Conservation (phyloP, 345 rosid species). For the Moricandia arvensis region DNA sequence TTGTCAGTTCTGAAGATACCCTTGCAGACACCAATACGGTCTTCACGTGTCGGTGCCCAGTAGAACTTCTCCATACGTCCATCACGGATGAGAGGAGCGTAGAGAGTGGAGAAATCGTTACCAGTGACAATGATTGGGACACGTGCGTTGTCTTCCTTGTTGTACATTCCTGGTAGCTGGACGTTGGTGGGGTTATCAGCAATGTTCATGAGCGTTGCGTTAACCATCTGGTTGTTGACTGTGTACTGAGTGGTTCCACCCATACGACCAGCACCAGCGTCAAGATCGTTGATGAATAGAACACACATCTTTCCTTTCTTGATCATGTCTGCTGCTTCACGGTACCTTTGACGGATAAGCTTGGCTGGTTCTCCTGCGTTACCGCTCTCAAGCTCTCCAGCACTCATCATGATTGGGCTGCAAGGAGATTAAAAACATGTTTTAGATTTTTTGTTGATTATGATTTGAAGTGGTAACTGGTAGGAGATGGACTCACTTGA, state of each 20-base stretch:
- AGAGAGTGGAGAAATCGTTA: slow-evolving; percentile 94
- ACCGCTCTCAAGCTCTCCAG: slow-evolving; percentile 98
- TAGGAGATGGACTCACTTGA: slow-evolving; percentile 57
- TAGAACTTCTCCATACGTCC: slow-evolving; percentile 99
- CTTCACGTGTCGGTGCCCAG: slow-evolving; percentile 98
- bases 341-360: slow-evolving; percentile 94
- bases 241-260: slow-evolving; percentile 99
- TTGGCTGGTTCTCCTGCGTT: slow-evolving; percentile 95
- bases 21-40: slow-evolving; percentile 87
- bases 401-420: slow-evolving; percentile 99
- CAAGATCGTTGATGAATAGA: slow-evolving; percentile 97
- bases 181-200: slow-evolving; percentile 92
- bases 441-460: background rate
- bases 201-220: slow-evolving; percentile 99
- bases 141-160: slow-evolving; percentile 94
- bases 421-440: background rate
- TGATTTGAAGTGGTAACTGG: background rate
- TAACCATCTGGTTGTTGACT: slow-evolving; percentile 99
- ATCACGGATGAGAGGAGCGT: slow-evolving; percentile 98
- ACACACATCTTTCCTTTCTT: slow-evolving; percentile 92
- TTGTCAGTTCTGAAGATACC: slow-evolving; percentile 80
- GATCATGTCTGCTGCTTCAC: slow-evolving; percentile 95
- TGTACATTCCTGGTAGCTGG: slow-evolving; percentile 99
- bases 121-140: slow-evolving; percentile 97
- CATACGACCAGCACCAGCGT: slow-evolving; percentile 92